phyloP scores from a whole-genome alignment of 2,329 filamentous ascomycete genomes.

The Colletotrichum magnum region DNA sequence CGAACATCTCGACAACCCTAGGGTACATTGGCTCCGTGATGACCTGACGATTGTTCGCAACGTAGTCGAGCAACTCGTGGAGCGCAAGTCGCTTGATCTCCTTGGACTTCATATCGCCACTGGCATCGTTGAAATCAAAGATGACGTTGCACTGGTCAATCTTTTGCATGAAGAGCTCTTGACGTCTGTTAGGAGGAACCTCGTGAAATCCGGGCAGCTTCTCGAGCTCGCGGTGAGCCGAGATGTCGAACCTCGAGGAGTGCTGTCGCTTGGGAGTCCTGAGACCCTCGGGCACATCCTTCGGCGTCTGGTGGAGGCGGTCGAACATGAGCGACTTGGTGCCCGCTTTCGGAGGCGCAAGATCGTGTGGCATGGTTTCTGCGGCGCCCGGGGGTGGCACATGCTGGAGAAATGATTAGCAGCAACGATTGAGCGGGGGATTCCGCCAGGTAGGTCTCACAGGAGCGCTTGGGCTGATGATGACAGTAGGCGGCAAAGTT shows the following conservation, averaged over 20 bases:
- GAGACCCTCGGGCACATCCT: constrained; percentile 95
- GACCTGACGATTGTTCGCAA: constrained; percentile 97
- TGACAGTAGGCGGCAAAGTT: constrained; percentile 84
- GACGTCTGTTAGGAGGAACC: constrained; percentile 92
- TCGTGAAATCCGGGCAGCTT: constrained; percentile 98
- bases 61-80: constrained; percentile 96
- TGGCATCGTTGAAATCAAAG: constrained; percentile 99
- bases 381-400: constrained; percentile 91
- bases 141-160: constrained; percentile 99
- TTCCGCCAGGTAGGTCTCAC: constrained; percentile 66
- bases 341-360: constrained; percentile 92
- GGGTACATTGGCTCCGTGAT: constrained; percentile 99
- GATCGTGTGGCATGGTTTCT: constrained; percentile 98
- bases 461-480: constrained; percentile 94
- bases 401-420: constrained; percentile 70
- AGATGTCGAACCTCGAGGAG: constrained; percentile 98
- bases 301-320: constrained; percentile 91
- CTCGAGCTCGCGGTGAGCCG: constrained; percentile 94
- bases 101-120: constrained; percentile 99
- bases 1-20: constrained; percentile 98
- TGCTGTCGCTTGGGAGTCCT: constrained; percentile 97
- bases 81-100: constrained; percentile 98
- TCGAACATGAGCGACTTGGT: constrained; percentile 92
- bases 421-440: not conserved
- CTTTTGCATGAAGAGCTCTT: constrained; percentile 99